phyloP scores from a whole-genome alignment of 139 green algal species.

The Eudorina sp. region DNA sequence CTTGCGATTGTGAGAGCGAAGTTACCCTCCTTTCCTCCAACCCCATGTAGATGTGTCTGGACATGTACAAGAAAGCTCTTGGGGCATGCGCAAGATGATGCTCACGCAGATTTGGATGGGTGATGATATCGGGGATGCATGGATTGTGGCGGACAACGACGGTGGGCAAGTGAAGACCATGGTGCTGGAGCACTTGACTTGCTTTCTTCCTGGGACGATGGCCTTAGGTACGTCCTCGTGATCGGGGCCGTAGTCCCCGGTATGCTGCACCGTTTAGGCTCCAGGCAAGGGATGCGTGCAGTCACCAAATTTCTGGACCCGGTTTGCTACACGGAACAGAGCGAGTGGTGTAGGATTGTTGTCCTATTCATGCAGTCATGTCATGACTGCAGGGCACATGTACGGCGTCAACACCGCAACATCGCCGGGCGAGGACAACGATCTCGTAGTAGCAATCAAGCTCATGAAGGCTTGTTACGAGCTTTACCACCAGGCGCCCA shows the following conservation, averaged over 20 bases:
- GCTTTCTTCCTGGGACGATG: slow-evolving; percentile 89
- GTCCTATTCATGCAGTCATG: no score
- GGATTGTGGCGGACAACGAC: slow-evolving; percentile 38
- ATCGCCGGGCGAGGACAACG: slow-evolving; percentile 50
- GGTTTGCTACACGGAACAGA: no score
- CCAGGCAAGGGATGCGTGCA: no score
- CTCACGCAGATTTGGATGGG: slow-evolving; percentile 62
- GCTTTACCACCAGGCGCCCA: slow-evolving; percentile 69
- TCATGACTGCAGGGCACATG: slow-evolving; percentile 69
- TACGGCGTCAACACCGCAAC: slow-evolving; percentile 55
- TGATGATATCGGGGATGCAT: slow-evolving; percentile 19
- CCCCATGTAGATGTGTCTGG: slow-evolving; percentile 55
- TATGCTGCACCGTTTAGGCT: no score
- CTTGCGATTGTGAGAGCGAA: no score
- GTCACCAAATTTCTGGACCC: no score
- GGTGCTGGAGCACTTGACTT: slow-evolving; percentile 89
- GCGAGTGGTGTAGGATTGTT: no score
- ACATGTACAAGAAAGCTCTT: slow-evolving; percentile 75
- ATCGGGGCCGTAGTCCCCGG: no score
- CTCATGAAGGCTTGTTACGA: slow-evolving; percentile 87
- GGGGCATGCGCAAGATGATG: slow-evolving; percentile 74
- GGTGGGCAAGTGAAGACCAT: not conserved
- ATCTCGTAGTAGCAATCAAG: slow-evolving; percentile 75
- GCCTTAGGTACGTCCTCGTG: slow-evolving; percentile 75
- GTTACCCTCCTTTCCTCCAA: no score